Conservation (phyloP, 306 rosid species). For the Quercus glauca region DNA sequence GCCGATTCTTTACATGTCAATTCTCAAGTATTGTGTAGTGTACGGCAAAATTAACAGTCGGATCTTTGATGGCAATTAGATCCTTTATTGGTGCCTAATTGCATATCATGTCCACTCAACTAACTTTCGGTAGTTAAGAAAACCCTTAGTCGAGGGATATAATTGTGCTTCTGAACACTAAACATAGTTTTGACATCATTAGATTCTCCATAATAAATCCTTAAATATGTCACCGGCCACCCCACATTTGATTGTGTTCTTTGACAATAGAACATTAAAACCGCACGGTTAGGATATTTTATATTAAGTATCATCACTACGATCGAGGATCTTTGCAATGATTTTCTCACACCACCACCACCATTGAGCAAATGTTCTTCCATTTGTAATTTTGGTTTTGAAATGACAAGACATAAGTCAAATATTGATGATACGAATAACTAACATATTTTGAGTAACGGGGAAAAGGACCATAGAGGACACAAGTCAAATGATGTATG, state of each 20-base stretch:
- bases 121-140: slow-evolving; percentile 7
- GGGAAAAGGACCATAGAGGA: background rate
- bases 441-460: slow-evolving; percentile 14
- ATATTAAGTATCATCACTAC: slow-evolving; percentile 38
- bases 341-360: slow-evolving; percentile 51
- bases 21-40: background rate
- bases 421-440: slow-evolving; percentile 20
- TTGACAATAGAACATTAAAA: slow-evolving; percentile 9
- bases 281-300: slow-evolving; percentile 29
- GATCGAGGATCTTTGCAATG: slow-evolving; percentile 42
- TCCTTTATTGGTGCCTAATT: background rate
- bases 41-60: background rate
- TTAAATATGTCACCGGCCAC: slow-evolving; percentile 17
- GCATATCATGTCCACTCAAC: background rate
- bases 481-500: background rate
- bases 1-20: background rate
- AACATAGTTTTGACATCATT: slow-evolving; percentile 30
- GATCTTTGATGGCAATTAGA: no score
- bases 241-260: slow-evolving; percentile 6
- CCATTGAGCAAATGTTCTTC: slow-evolving; percentile 29
- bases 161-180: slow-evolving; percentile 8
- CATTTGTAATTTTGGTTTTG: background rate
- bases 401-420: slow-evolving; percentile 41
- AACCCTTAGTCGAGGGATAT: background rate
- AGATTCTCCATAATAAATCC: slow-evolving; percentile 29